Percentiles rank a stretch among this genome's conserved stretches.
Conservation (phyloP, 192 early-diverging fungal genomes). For the Bifiguratus adelaidae region DNA sequence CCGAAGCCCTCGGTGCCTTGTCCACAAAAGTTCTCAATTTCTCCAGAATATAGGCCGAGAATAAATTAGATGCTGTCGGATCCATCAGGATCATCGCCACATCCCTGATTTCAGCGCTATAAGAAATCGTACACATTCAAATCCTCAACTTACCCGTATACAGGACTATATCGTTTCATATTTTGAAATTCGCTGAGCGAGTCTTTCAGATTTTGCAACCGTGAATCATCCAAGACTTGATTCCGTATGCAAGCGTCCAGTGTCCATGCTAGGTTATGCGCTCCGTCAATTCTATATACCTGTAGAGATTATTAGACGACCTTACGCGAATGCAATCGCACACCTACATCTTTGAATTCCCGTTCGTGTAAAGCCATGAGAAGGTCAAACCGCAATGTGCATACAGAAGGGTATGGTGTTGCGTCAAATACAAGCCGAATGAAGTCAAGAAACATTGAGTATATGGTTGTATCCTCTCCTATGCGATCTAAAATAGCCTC, state of each 20-base stretch:
- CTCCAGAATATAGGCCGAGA: slow-evolving; percentile 30
- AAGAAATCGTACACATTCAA: neutral
- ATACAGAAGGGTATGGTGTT: slow-evolving; percentile 22
- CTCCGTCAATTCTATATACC: slow-evolving; percentile 36
- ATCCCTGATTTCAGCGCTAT: slow-evolving; percentile 21
- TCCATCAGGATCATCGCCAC: slow-evolving; percentile 47
- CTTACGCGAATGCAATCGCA: neutral
- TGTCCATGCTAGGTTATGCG: slow-evolving; percentile 42
- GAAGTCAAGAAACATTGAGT: slow-evolving; percentile 24
- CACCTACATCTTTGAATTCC: slow-evolving; percentile 29
- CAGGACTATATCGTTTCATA: slow-evolving; percentile 27
- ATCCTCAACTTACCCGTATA: slow-evolving; percentile 30
- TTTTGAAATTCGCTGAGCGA: slow-evolving; percentile 47
- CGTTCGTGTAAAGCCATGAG: slow-evolving; percentile 44
- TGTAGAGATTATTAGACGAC: slow-evolving; percentile 2
- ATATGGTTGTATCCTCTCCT: slow-evolving; percentile 23
- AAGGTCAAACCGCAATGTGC: slow-evolving; percentile 41
- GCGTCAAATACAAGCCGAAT: slow-evolving; percentile 19
- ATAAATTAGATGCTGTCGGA: slow-evolving; percentile 35
- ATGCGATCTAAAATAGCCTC: slow-evolving; percentile 29
- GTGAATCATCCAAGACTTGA: slow-evolving; percentile 38
- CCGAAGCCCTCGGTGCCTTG: neutral
- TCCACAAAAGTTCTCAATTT: slow-evolving; percentile 19
- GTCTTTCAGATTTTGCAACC: slow-evolving; percentile 39
- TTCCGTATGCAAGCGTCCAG: slow-evolving; percentile 43